Percentiles rank a stretch among this genome's conserved stretches.
phyloP scores from a whole-genome alignment of 2,329 filamentous ascomycete species.

The Epichloe sylvatica region DNA sequence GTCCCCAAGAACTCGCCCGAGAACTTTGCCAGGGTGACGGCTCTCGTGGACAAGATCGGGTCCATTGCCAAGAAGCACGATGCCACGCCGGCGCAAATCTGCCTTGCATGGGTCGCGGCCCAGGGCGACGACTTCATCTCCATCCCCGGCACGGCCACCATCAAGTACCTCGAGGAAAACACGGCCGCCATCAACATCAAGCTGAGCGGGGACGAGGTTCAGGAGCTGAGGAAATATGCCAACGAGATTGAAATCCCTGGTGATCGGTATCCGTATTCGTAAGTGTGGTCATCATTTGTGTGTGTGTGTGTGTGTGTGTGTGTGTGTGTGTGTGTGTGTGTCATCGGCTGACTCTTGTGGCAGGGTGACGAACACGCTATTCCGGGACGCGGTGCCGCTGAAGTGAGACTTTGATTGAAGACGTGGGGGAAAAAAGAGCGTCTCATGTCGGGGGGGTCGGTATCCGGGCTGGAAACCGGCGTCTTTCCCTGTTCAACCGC shows the following conservation, averaged over 20 bases:
- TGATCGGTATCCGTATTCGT: slow-evolving; percentile 10
- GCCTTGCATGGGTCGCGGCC: slow-evolving; percentile 48
- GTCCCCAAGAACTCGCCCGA: slow-evolving; percentile 9
- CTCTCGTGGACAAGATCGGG: slow-evolving; percentile 34
- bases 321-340: neutral
- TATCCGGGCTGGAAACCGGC: too few relatives aligned
- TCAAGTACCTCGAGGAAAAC: slow-evolving; percentile 35
- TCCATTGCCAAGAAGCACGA: slow-evolving; percentile 38
- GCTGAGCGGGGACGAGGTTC: slow-evolving; percentile 21
- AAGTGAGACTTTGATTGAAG: neutral
- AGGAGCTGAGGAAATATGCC: slow-evolving; percentile 18
- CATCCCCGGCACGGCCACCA: slow-evolving; percentile 37
- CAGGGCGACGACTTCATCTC: slow-evolving; percentile 48
- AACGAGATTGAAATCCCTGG: slow-evolving; percentile 15
- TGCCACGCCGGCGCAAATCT: slow-evolving; percentile 41
- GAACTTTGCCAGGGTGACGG: slow-evolving; percentile 32
- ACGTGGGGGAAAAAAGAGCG: neutral
- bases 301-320: neutral
- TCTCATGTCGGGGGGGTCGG: too few relatives aligned
- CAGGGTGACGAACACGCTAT: neutral
- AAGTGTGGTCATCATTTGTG: neutral
- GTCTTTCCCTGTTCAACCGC: too few relatives aligned
- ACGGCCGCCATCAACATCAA: slow-evolving; percentile 18
- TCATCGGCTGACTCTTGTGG: neutral
- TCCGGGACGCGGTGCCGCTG: neutral